Evolutionary conservation across 2,329 filamentous ascomycete species (phyloP), one percentile per base, ranked within the genome.

Genomic region (Scytalidium sp.): DNA sequence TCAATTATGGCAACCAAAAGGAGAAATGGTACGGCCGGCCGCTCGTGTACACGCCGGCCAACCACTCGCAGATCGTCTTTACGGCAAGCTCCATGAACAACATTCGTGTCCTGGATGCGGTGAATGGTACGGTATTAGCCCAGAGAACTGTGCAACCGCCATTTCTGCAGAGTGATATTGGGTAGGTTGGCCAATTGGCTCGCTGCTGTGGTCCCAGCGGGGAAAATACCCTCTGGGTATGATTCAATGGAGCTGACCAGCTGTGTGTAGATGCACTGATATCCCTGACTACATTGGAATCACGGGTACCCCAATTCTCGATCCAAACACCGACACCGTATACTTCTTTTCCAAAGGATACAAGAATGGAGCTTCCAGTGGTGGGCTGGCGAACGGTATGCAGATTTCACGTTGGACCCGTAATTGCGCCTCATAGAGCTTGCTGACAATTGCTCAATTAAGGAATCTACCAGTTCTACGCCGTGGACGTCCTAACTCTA

Each of bases 11-110:
- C 17, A 36, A 36, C 32, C 52, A 47, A 20, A 56, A 62, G 17
- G 65, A 66, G 54, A 53, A 52, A 53, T 74, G 72, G 53, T 70
- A 67, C 50, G 71, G 72, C 36, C 73, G 72, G 53, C 72, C 72
- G 6, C 56, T 75, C 9, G 63, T 72, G 0, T 74, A 71, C 47
- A 75, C 72, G 1, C 72, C 72, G 6, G 56, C 60, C 11, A 66
- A 65, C 17, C 50, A 50, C 19, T 54, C 62, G 6, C 70, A 73
- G 43, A 45, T 70, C 10, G 59, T 72, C 36, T 69, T 73, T 50
- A 55, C 67, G 8, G 70, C 68, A 11, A 73, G 68, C 9, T 63
- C 65, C 5, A 64, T 67, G 58, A 72, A 72, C 46, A 63, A 63
- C 23, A 62, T 74, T 46, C 66, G 70, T 41, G 68, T 67, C 5